Conservation (phyloP, 805 yeast species). For the Candida cerambycidarum region DNA sequence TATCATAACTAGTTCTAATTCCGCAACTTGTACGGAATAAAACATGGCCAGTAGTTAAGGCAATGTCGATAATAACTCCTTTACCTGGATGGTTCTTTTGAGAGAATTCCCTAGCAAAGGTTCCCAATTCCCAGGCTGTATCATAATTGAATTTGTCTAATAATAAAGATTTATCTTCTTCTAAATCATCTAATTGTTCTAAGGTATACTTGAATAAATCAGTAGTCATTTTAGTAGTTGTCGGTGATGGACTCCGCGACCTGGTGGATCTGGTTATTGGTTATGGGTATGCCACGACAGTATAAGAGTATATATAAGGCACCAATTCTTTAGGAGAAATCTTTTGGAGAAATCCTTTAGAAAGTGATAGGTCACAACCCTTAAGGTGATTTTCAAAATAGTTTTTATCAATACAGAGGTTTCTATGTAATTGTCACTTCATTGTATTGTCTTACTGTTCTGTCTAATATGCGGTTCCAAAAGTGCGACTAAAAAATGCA, state of each 20-base stretch:
- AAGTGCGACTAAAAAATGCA: not conserved
- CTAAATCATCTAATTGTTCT: conserved; percentile 19
- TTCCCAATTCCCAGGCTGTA: conserved; percentile 49
- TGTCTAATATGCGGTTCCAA: not conserved
- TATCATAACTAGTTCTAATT: conserved; percentile 44
- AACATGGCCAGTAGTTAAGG: conserved; percentile 45
- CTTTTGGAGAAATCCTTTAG: no score
- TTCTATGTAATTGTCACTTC: no score
- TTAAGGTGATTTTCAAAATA: no score
- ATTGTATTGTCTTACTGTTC: no score
- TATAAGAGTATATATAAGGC: no score
- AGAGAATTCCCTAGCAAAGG: conserved; percentile 37
- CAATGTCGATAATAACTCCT: conserved; percentile 48
- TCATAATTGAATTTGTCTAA: conserved; percentile 31
- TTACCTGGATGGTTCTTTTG: conserved; percentile 21
- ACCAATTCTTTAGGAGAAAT: no score
- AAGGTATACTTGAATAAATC: conserved; percentile 11
- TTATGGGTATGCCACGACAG: no score
- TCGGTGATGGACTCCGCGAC: no score
- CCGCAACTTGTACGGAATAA: conserved; percentile 45
- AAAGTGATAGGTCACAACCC: no score
- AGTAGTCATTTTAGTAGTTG: not conserved
- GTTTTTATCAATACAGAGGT: no score
- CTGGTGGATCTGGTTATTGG: no score
- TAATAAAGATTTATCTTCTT: conserved; percentile 16